A percentile compares a stretch with the other conserved stretches of the same genome.
Conservation (phyloP, 2,329 filamentous ascomycete species). For the Lanzia echinophila region DNA sequence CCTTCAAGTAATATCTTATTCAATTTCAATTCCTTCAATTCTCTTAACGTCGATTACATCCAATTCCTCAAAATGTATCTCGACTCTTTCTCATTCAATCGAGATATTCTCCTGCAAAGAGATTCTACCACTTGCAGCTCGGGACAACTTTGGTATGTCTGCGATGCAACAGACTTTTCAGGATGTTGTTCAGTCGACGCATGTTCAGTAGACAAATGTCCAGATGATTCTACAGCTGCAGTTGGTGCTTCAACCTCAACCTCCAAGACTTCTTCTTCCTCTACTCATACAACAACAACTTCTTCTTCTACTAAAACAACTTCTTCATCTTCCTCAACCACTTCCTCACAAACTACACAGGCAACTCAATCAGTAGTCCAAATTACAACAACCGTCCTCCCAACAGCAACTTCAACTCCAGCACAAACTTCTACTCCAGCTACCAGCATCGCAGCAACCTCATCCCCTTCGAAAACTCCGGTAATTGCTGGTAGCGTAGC, state of each 20-base stretch:
- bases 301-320: neutral
- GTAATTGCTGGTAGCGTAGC: neutral
- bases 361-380: neutral
- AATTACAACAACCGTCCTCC: neutral
- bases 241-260: neutral
- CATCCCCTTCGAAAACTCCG: neutral
- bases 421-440: neutral
- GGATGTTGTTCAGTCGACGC: constrained; percentile 10
- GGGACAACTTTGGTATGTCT: constrained; percentile 6
- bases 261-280: neutral
- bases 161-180: neutral
- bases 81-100: neutral
- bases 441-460: neutral
- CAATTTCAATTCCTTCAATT: neutral
- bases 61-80: constrained; percentile 5
- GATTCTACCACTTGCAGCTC: neutral
- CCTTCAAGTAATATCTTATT: neutral
- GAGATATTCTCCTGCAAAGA: constrained; percentile 1
- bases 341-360: constrained; percentile 3
- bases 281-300: neutral
- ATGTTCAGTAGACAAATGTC: constrained; percentile 2
- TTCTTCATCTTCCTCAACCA: neutral
- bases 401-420: neutral
- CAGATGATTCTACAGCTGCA: constrained; percentile 1
- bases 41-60: neutral